A percentile compares a stretch with the other conserved stretches of the same genome.
Conservation (phyloP, 345 rosid species). For the Salix viminalis region DNA sequence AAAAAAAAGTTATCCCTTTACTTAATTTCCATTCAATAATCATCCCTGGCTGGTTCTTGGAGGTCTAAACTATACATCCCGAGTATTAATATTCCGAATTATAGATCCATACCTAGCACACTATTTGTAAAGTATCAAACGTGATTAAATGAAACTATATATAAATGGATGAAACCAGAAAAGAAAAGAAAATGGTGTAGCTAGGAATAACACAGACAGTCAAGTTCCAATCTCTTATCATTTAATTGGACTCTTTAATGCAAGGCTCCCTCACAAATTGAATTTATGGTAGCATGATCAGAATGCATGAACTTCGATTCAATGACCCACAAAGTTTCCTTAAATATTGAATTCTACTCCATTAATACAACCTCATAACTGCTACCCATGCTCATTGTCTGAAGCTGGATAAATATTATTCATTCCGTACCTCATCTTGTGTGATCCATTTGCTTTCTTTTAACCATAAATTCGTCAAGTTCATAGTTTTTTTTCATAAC, state of each 20-base stretch:
- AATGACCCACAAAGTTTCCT: neutral
- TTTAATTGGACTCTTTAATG: constrained; percentile 1
- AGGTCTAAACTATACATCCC: neutral
- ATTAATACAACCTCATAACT: neutral
- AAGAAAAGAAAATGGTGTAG: neutral
- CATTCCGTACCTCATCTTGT: neutral
- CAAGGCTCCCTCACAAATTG: neutral
- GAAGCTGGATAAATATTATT: neutral
- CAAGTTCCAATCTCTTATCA: constrained; percentile 1
- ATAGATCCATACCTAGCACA: neutral
- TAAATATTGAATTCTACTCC: neutral
- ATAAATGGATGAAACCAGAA: too few species aligned
- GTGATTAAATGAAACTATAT: neutral
- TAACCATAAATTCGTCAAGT: neutral
- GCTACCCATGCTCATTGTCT: neutral
- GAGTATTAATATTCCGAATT: neutral
- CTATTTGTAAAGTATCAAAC: neutral
- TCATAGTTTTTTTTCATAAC: neutral
- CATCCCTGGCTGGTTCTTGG: neutral
- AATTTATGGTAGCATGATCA: neutral
- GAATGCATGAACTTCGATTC: neutral
- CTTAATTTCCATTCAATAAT: neutral
- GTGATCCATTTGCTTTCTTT: neutral
- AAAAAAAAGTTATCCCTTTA: neutral
- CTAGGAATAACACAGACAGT: neutral